Percentiles rank a stretch among this genome's conserved stretches.
Evolutionary conservation across 176 grass and related monocot species (phyloP).

Genomic region (Zea mays): DNA sequence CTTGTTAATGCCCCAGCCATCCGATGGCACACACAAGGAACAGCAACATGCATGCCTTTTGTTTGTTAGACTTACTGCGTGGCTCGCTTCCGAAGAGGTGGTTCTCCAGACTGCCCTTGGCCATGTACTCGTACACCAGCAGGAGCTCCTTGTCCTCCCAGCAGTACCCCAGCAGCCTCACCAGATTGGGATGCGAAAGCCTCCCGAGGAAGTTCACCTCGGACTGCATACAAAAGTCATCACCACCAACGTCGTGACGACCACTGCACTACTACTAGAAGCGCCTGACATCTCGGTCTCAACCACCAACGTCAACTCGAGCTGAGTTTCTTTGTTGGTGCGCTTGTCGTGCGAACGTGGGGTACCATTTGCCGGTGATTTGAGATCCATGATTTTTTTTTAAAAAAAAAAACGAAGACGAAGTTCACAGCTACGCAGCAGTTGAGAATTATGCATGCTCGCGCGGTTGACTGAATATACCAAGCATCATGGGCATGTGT

Average conservation of each 20-base stretch:
- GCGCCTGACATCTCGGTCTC: neutral
- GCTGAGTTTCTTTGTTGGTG: neutral
- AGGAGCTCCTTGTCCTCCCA: conserved; percentile 68
- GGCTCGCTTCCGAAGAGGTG: conserved; percentile 68
- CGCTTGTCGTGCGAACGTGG: neutral
- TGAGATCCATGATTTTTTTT: neutral
- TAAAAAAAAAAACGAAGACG: neutral
- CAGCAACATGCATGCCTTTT: too few species aligned
- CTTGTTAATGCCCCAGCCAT: neutral
- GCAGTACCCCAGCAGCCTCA: conserved; percentile 69
- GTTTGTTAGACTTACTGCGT: conserved; percentile 31
- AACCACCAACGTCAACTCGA: conserved; percentile 16
- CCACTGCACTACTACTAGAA: conserved; percentile 14
- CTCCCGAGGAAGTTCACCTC: conserved; percentile 76
- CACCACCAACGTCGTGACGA: conserved; percentile 30
- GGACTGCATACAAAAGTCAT: conserved; percentile 34
- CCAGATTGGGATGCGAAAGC: conserved; percentile 68
- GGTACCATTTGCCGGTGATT: conserved; percentile 6
- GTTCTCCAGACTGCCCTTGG: conserved; percentile 69
- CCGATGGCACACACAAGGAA: too few species aligned
- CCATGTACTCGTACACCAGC: conserved; percentile 81
- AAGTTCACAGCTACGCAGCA: neutral
- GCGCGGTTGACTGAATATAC: too few species aligned
- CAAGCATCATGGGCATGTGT: conserved; percentile 7
- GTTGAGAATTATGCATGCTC: neutral